Base-by-base conservation (phyloP, 2,329 filamentous ascomycete species). In the Kalaharituber pfeilii region DNA sequence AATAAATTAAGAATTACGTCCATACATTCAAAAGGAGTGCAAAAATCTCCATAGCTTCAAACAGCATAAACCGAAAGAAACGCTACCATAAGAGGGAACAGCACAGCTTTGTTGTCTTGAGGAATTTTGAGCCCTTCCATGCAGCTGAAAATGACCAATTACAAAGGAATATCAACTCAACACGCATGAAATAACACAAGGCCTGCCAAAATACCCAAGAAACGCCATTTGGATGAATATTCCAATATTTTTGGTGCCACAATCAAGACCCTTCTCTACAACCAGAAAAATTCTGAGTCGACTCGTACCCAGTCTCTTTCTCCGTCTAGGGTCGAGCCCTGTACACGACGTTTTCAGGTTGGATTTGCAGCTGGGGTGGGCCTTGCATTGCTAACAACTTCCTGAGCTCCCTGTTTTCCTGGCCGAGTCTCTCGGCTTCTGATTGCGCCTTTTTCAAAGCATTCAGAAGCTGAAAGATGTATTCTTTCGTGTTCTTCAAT, bases 401-500 rank as follows among this genome's bases (percentile, higher is more conserved):
- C 42, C 42, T 20, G 11, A 60, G 42, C 18, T 58, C 53, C 15
- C 57, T 52, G 26, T 59, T 59, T 22, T 60, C 58, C 27, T 57
- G 50, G 27, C 29, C 49, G 42, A 53, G 36, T 11, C 54, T 47
- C 29, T 55, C 53, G 15, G 55, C 36, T 33, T 60, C 56, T 13
- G 44, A 50, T 33, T 60, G 54, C 11, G 56, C 44, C 18, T 49
- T 53, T 26, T 39, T 52, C 29, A 45, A 44, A 1, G 42, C 49
- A 22, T 59, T 50, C 18, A 55, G 49, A 9, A 64, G 57, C 27
- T 64, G 57, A 13, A 62, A 50, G 26, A 64, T 63, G 36, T 63
- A 63, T 33, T 64, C 61, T 25, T 58, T 63, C 2, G 62, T 59
- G 27, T 62, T 59, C 42, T 60, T 60, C 7, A 64, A 30, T 27